Conservation (phyloP, 257 asterid genomes). For the Capsicum chinense region DNA sequence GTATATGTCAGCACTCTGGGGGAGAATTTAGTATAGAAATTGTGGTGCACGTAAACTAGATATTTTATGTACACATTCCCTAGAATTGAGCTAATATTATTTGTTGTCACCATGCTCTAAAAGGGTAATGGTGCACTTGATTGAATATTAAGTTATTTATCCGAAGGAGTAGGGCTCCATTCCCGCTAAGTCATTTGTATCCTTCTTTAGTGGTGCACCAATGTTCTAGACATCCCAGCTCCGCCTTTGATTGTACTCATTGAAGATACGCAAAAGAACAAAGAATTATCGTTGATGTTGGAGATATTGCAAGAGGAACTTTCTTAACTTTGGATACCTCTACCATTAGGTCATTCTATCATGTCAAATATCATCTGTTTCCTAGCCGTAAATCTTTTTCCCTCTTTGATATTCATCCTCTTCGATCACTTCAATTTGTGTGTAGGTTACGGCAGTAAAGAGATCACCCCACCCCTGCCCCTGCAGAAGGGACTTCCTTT, state of each 20-base stretch:
- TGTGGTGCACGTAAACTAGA: too few relatives aligned
- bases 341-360: neutral
- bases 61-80: too few relatives aligned
- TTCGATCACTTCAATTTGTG: neutral
- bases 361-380: neutral
- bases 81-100: too few relatives aligned
- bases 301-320: neutral
- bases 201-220: too few relatives aligned
- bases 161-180: too few relatives aligned
- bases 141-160: too few relatives aligned
- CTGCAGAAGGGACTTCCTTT: neutral
- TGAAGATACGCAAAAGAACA: neutral
- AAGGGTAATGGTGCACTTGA: too few relatives aligned
- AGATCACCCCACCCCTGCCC: too few relatives aligned
- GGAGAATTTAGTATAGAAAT: too few relatives aligned
- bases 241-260: neutral
- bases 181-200: too few relatives aligned
- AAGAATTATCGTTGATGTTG: neutral
- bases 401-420: neutral
- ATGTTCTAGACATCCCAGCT: too few relatives aligned
- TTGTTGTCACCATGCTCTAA: too few relatives aligned
- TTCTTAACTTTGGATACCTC: neutral
- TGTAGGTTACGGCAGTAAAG: neutral
- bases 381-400: neutral
- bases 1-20: neutral